Evolutionary conservation across 75 land plant species (phyloP).

Genomic region (Pinus albicaulis): DNA sequence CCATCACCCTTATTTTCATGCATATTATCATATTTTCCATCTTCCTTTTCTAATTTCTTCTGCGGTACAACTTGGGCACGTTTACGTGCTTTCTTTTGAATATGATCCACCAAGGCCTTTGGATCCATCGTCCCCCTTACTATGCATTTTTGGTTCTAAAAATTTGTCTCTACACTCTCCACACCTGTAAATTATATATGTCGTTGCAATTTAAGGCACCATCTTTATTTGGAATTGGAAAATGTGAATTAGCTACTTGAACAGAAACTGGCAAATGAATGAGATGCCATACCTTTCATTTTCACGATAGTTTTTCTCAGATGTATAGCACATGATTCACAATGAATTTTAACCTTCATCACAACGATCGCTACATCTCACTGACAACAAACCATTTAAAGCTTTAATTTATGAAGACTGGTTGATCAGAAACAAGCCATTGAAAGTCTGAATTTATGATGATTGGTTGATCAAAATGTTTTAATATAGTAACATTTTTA

Average conservation of each 20-base stretch:
- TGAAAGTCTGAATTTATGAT: neutral
- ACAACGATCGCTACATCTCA: constrained; percentile 28
- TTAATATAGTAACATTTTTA: neutral
- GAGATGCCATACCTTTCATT: constrained; percentile 12
- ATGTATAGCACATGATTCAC: constrained; percentile 14
- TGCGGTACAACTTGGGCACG: constrained; percentile 35
- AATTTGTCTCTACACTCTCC: constrained; percentile 47
- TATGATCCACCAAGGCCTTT: constrained; percentile 50
- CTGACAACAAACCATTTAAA: constrained; percentile 6
- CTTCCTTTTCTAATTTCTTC: constrained; percentile 20
- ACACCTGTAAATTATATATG: constrained; percentile 42
- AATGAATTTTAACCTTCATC: constrained; percentile 17
- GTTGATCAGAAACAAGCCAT: neutral
- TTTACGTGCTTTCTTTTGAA: constrained; percentile 58
- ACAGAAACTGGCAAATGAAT: too few species aligned
- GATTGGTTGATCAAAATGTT: neutral
- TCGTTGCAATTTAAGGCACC: neutral
- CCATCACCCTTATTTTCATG: neutral
- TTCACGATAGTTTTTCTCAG: constrained; percentile 7
- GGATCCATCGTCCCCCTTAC: constrained; percentile 69
- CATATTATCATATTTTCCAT: neutral
- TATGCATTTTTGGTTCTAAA: constrained; percentile 45
- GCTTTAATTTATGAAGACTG: too few species aligned
- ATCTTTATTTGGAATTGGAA: too few species aligned
- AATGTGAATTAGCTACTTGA: too few species aligned